Conservation (phyloP, 192 early-diverging fungal species). For the Rhizoclosmatium globosum region DNA sequence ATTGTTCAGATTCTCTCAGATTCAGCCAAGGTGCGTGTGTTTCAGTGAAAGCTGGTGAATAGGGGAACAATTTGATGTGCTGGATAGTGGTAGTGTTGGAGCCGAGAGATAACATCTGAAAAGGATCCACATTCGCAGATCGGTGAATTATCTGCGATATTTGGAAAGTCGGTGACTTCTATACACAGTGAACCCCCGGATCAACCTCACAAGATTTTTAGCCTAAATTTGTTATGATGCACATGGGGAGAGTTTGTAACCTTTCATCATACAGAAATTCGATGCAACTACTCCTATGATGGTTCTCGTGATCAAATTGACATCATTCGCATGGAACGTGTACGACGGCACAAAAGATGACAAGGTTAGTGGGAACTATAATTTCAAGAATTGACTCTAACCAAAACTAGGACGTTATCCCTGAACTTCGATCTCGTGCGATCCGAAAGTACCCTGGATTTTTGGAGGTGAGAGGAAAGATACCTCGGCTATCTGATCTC, state of each 20-base stretch:
- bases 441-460: conserved; percentile 70
- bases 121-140: no score
- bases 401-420: conserved; percentile 54
- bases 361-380: background rate
- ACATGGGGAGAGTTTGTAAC: background rate
- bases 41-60: background rate
- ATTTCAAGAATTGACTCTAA: background rate
- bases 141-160: no score
- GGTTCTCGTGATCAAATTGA: conserved; percentile 93
- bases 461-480: conserved; percentile 48
- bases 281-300: conserved; percentile 94
- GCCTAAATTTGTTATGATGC: background rate
- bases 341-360: conserved; percentile 73
- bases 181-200: no score
- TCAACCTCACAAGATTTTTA: background rate
- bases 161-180: no score
- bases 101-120: no score
- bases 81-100: no score
- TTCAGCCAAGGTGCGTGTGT: conserved; percentile 3
- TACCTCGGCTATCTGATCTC: no score
- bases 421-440: conserved; percentile 72
- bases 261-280: conserved; percentile 56
- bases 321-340: conserved; percentile 85
- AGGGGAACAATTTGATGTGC: no score
- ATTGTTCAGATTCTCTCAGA: conserved; percentile 15